Evolutionary conservation across 768 basidiomycete genomes (phyloP), one percentile per base, ranked within the genome.

Genomic region (Leucosporidium scottii): DNA sequence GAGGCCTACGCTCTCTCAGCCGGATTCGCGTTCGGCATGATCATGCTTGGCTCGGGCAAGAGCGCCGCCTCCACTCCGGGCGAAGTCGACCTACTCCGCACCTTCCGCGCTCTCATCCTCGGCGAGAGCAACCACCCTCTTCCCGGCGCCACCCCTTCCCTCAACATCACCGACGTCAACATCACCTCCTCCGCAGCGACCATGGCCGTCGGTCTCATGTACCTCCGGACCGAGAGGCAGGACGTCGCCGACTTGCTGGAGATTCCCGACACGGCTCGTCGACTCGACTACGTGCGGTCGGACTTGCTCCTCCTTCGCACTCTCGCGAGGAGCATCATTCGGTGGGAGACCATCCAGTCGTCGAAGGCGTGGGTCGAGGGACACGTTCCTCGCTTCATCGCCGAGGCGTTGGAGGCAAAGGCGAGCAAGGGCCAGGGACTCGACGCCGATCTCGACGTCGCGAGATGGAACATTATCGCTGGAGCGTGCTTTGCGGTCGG

Each of bases 181-280:
- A 82, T 97, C 60, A 96, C 94, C 0, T 91, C 91, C 0, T 89
- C 94, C 0, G 90, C 92, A 4, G 93, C 94, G 3, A 86, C 91
- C 3, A 84, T 94, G 25, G 93, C 91, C 1, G 79, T 99, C 21
- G 93, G 89, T 1, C 78, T 99, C 28, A 96, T 96, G 91, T 98
- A 91, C 78, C 81, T 99, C 59, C 85, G 86, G 67, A 93, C 91
- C 0, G 85, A 86, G 53, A 84, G 91, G 39, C 82, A 83, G 70
- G 94, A 97, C 69, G 84, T 98, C 12, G 91, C 92, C 0, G 89
- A 90, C 65, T 85, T 91, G 49, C 80, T 98, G 27, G 83, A 84
- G 13, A 85, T 97, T 31, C 94, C 96, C 1, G 85, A 88, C 70
- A 90, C 91, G 0, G 81, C 87, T 5, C 80, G 89, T 30, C 85